Conservation (phyloP, 1,139 yeast genomes). For the Yamadazyma diospyri region DNA sequence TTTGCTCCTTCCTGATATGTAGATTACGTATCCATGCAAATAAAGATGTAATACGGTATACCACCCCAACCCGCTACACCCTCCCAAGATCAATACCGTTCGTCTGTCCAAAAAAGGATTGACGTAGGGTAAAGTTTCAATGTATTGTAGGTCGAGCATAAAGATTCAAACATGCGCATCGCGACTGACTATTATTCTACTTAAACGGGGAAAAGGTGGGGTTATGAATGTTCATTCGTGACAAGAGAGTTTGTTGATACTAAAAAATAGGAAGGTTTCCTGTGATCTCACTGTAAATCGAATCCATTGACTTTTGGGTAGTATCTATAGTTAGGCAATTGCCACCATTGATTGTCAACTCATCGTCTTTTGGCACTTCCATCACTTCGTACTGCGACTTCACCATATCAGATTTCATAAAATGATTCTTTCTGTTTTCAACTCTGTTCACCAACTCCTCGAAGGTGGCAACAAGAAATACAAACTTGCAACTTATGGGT, state of each 20-base stretch:
- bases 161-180: too few species aligned
- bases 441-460: conserved; percentile 63
- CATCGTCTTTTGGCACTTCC: conserved; percentile 59
- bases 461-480: conserved; percentile 63
- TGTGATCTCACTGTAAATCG: conserved; percentile 23
- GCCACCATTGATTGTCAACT: conserved; percentile 37
- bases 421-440: conserved; percentile 63
- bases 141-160: conserved; percentile 7
- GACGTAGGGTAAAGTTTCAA: conserved; percentile 29
- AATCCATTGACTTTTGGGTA: conserved; percentile 36
- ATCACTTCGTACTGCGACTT: conserved; percentile 70
- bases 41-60: conserved; percentile 71
- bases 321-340: conserved; percentile 35
- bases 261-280: too few species aligned
- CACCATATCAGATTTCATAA: conserved; percentile 84
- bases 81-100: conserved; percentile 75
- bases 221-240: too few species aligned
- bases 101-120: conserved; percentile 43
- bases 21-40: conserved; percentile 73
- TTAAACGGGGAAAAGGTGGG: too few species aligned
- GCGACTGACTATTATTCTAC: too few species aligned
- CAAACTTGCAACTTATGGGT: conserved; percentile 45
- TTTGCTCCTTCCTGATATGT: conserved; percentile 66
- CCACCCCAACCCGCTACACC: conserved; percentile 78
- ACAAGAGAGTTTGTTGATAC: too few species aligned